A percentile compares a stretch with the other conserved stretches of the same genome.
phyloP scores from a whole-genome alignment of 1,139 yeast genomes.

The Scheffersomyces lignicola region DNA sequence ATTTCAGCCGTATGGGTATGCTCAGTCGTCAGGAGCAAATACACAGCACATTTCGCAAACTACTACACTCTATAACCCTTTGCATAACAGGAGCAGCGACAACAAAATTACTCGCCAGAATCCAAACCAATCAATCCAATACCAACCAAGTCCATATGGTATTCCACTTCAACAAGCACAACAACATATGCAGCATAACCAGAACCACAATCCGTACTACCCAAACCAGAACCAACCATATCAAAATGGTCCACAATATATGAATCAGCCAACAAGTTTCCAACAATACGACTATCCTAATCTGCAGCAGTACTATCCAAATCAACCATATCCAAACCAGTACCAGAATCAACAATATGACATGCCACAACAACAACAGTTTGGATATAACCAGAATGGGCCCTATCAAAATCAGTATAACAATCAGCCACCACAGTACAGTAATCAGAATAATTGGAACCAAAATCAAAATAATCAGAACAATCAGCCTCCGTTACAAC shows the following conservation, averaged over 20 bases:
- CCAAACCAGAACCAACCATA: constrained; percentile 9
- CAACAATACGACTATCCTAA: background rate
- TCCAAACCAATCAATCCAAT: too few species aligned
- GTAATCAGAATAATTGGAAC: constrained; percentile 5
- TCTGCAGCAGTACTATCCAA: constrained; percentile 1
- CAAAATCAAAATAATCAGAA: constrained; percentile 11
- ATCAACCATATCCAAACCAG: constrained; percentile 5
- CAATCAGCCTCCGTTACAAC: constrained; percentile 9
- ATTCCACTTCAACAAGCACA: constrained; percentile 7
- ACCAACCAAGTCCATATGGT: too few species aligned
- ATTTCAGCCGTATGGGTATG: constrained; percentile 27
- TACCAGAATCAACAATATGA: constrained; percentile 1
- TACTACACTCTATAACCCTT: constrained; percentile 7
- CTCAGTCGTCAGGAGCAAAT: constrained; percentile 11
- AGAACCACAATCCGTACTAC: constrained; percentile 5
- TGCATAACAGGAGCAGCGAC: constrained; percentile 3
- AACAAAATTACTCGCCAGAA: too few species aligned
- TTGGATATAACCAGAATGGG: constrained; percentile 4
- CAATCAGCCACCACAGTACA: constrained; percentile 4
- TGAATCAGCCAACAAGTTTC: too few species aligned
- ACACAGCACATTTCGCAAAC: constrained; percentile 2
- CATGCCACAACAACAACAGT: constrained; percentile 6
- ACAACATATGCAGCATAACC: constrained; percentile 3
- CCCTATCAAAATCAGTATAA: background rate
- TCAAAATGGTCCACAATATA: constrained; percentile 13